Evolutionary conservation across 768 basidiomycete species (phyloP), one percentile per base, ranked within the genome.

Genomic region (Pulveroboletus sp.): DNA sequence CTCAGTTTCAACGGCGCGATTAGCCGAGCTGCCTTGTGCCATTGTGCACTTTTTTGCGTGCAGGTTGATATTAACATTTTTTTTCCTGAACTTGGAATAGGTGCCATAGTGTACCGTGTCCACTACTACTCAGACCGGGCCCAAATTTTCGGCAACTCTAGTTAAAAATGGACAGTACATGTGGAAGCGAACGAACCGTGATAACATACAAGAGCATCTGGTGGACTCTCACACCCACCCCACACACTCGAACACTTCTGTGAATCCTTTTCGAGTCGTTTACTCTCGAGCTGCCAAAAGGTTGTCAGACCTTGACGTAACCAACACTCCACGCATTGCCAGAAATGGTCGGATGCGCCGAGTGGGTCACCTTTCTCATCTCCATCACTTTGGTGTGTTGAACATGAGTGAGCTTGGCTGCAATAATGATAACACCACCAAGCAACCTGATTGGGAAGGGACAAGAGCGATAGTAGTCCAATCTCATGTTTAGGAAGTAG

Each of bases 391-490:
- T 69, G 1, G 68, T 60, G 9, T 76, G 74, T 41, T 73, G 74
- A 37, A 71, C 59, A 24, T 80, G 79, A 11, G 85, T 81, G 28
- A 89, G 65, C 15, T 79, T 77, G 50, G 83, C 89, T 15, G 86
- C 79, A 38, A 81, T 73, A 49, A 88, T 50, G 52, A 85, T 70
- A 52, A 83, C 71, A 27, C 82, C 71, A 35, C 85, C 85, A 10
- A 90, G 73, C 0, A 80, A 69, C 62, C 90, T 91, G 45, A 90
- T 68, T 0, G 84, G 80, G 7, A 75, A 69, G 1, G 87, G 88
- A 6, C 89, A 71, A 0, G 71, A 60, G 50, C 83, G 80, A 65
- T 86, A 90, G 49, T 79, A 74, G 1, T 77, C 69, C 65, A 74
- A 80, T 21, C 70, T 66, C 39, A 69, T 73, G 53, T 86, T 75